Percentiles rank a stretch among this genome's conserved stretches.
phyloP scores from a whole-genome alignment of 495 filamentous ascomycete genomes.

The Trichoderma reesei region DNA sequence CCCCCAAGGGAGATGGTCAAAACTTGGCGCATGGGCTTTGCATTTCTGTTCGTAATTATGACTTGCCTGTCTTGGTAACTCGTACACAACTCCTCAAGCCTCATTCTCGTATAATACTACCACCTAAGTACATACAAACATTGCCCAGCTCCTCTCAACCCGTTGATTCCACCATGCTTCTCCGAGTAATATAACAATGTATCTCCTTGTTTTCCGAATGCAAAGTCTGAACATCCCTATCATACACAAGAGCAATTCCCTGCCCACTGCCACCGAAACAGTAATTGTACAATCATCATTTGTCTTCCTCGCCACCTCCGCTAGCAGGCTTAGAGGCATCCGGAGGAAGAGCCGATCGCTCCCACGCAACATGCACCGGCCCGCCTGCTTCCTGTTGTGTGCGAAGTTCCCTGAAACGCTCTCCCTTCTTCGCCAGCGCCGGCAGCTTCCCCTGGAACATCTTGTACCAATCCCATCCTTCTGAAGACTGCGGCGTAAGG shows the following conservation, averaged over 20 bases:
- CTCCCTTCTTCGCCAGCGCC: slow-evolving; percentile 1
- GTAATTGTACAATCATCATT: neutral
- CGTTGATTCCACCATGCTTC: neutral
- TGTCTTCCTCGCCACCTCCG: neutral
- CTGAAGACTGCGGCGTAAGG: slow-evolving; percentile 18
- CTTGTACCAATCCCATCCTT: slow-evolving; percentile 21
- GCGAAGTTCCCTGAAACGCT: neutral
- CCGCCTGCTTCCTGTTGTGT: neutral
- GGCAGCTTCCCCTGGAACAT: slow-evolving; percentile 28
- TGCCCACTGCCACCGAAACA: neutral
- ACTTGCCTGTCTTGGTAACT: neutral
- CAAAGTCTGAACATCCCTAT: neutral
- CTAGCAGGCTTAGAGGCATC: neutral
- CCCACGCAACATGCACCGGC: slow-evolving; percentile 3
- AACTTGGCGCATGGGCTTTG: neutral
- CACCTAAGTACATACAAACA: neutral
- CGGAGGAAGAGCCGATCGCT: neutral
- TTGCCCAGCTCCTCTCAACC: neutral
- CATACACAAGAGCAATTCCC: neutral
- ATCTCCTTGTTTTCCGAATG: neutral
- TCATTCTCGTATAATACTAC: neutral
- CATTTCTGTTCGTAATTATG: neutral
- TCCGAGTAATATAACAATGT: neutral
- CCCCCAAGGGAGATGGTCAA: neutral
- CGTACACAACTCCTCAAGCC: neutral